Evolutionary conservation across 1,284 basidiomycete genomes (phyloP).

Genomic region (Cutaneotrichosporon spelunceum): DNA sequence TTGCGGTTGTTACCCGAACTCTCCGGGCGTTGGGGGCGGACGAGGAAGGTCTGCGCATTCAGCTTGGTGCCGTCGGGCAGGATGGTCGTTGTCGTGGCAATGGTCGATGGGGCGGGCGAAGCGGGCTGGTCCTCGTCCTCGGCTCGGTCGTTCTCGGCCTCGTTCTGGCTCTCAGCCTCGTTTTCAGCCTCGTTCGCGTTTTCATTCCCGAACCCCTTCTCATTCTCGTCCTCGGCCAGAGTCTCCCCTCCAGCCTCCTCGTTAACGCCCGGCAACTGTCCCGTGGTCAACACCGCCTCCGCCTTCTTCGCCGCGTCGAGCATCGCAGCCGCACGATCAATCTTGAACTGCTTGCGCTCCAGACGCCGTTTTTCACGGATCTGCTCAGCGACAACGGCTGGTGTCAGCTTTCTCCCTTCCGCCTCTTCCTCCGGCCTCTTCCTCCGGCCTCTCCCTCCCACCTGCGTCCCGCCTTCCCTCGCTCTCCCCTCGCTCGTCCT

Average conservation of each 20-base stretch:
- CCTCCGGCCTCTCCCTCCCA: not conserved
- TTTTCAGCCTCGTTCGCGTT: constrained; percentile 3
- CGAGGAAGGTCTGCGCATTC: constrained; percentile 50
- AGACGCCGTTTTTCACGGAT: constrained; percentile 76
- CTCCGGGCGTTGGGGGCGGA: constrained; percentile 48
- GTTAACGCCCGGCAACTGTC: constrained; percentile 21
- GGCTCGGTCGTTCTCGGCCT: not conserved
- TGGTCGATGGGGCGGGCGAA: constrained; percentile 19
- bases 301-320: constrained; percentile 50
- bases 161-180: constrained; percentile 11
- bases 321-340: constrained; percentile 62
- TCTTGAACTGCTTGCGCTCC: constrained; percentile 84
- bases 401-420: constrained; percentile 1
- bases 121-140: constrained; percentile 2
- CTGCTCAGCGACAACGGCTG: constrained; percentile 61
- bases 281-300: constrained; percentile 45
- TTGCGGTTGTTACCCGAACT: constrained; percentile 35
- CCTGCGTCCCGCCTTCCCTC: not conserved
- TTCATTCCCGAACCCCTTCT: not conserved
- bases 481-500: not conserved
- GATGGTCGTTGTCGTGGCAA: constrained; percentile 8
- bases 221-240: not conserved
- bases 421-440: not conserved
- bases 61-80: constrained; percentile 34
- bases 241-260: constrained; percentile 3